Percentiles rank a stretch among this genome's conserved stretches.
Evolutionary conservation across 2,329 filamentous ascomycete genomes (phyloP).

Genomic region (Stylonectria norvegica): DNA sequence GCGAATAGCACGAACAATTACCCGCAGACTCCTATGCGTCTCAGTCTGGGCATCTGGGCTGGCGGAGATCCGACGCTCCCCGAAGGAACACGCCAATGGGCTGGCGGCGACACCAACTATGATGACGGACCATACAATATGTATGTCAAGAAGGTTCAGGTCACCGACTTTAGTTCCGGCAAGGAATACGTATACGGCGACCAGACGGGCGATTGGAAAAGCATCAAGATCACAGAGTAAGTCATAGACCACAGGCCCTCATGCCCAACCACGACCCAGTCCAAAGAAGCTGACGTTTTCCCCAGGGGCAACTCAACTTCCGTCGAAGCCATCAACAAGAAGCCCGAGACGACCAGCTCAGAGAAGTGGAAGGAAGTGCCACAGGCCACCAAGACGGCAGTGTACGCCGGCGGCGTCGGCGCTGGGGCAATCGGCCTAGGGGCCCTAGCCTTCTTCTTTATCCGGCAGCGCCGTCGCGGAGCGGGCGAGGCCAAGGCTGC

Average conservation of each 20-base stretch:
- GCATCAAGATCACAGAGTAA: constrained; percentile 57
- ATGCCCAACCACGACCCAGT: constrained; percentile 6
- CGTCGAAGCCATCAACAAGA: constrained; percentile 39
- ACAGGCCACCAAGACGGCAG: constrained; percentile 46
- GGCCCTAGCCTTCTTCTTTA: constrained; percentile 49
- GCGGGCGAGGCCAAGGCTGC: constrained; percentile 48
- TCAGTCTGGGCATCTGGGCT: constrained; percentile 66
- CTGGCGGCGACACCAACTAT: constrained; percentile 67
- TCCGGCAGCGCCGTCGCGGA: constrained; percentile 53
- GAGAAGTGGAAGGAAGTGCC: constrained; percentile 56
- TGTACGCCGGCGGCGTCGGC: constrained; percentile 48
- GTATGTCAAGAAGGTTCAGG: constrained; percentile 60
- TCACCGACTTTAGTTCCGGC: constrained; percentile 59
- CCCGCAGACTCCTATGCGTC: constrained; percentile 73
- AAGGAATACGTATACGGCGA: constrained; percentile 66
- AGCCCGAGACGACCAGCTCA: constrained; percentile 41
- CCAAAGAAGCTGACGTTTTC: constrained; percentile 14
- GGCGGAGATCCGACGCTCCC: constrained; percentile 55
- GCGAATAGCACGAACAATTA: constrained; percentile 61
- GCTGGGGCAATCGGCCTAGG: constrained; percentile 42
- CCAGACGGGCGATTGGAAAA: constrained; percentile 57
- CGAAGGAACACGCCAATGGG: constrained; percentile 62
- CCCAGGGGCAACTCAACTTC: constrained; percentile 56
- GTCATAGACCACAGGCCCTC: constrained; percentile 22
- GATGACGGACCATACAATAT: constrained; percentile 65